These are phyloP conservation scores for Achlya hypogyna DNA, from an alignment of 352 stramenopile species.

Conservation along the genomic window DNA sequence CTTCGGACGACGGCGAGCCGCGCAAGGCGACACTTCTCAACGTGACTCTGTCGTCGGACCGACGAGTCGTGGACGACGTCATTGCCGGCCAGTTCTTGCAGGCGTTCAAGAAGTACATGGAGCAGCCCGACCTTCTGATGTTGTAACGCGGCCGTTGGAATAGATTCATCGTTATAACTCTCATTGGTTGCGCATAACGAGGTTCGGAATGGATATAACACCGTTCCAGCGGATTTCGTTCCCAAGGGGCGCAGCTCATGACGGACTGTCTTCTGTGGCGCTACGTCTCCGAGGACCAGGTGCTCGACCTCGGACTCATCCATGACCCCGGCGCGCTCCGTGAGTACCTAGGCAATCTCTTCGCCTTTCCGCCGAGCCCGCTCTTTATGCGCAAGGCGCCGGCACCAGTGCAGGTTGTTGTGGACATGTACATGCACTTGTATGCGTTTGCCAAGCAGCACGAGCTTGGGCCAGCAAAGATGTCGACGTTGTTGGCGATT, in stretches of 20 bases:
- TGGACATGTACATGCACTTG: slow-evolving; percentile 20
- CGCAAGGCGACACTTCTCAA: slow-evolving; percentile 90
- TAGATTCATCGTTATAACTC: neutral
- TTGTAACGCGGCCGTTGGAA: slow-evolving; percentile 38
- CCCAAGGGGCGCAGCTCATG: neutral
- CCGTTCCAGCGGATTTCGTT: neutral
- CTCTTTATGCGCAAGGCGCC: neutral
- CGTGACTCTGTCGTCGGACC: slow-evolving; percentile 94
- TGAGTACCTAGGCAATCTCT: slow-evolving; percentile 1
- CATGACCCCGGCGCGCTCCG: neutral
- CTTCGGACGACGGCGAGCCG: slow-evolving; percentile 42
- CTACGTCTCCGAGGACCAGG: neutral
- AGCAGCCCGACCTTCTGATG: slow-evolving; percentile 88
- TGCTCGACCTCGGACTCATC: neutral
- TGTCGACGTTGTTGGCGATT: slow-evolving; percentile 60
- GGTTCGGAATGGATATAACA: neutral
- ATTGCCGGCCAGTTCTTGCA: slow-evolving; percentile 94
- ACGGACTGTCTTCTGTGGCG: slow-evolving; percentile 17
- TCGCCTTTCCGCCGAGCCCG: slow-evolving; percentile 1
- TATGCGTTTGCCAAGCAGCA: slow-evolving; percentile 57
- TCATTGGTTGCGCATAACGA: neutral
- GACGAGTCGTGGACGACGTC: slow-evolving; percentile 96
- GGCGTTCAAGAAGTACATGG: slow-evolving; percentile 95
- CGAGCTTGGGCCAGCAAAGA: slow-evolving; percentile 43
- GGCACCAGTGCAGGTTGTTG: neutral